A percentile compares a stretch with the other conserved stretches of the same genome.
phyloP scores from a whole-genome alignment of 345 rosid genomes.

The Gossypium australe region DNA sequence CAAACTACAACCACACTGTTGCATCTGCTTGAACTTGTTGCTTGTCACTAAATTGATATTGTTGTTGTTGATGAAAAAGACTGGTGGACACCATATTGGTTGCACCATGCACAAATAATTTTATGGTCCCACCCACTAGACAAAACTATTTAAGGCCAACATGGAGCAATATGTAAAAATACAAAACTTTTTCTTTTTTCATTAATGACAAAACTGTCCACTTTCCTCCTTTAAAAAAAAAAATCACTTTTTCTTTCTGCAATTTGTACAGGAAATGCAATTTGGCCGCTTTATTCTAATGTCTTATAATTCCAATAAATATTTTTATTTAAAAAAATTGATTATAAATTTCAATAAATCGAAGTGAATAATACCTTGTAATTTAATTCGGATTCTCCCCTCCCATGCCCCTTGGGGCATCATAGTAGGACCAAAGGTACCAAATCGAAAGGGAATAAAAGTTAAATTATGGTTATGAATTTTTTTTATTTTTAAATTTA shows the following conservation, averaged over 20 bases:
- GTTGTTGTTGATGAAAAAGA: slow-evolving; percentile 13
- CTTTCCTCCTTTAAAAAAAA: slow-evolving; percentile 21
- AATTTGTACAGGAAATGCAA: slow-evolving; percentile 35
- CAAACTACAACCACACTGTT: no score
- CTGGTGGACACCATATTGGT: slow-evolving; percentile 29
- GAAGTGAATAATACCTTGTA: not conserved
- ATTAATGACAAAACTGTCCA: slow-evolving; percentile 32
- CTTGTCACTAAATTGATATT: not conserved
- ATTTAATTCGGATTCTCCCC: not conserved
- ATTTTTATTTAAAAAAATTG: no score
- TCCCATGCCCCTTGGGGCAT: not conserved
- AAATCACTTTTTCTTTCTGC: slow-evolving; percentile 22
- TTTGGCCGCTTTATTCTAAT: slow-evolving; percentile 23
- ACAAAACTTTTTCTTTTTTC: slow-evolving; percentile 9
- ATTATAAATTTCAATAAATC: not conserved
- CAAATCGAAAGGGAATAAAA: not conserved
- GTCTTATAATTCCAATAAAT: no score
- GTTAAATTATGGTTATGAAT: no score
- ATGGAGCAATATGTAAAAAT: slow-evolving; percentile 21
- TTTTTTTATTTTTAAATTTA: no score
- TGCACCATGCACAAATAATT: slow-evolving; percentile 24
- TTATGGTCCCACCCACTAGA: slow-evolving; percentile 32
- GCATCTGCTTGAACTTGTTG: not conserved
- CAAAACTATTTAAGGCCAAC: slow-evolving; percentile 30
- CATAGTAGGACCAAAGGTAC: slow-evolving; percentile 15